phyloP scores from a whole-genome alignment of 2,329 filamentous ascomycete genomes.

The Trichoderma oligosporum region DNA sequence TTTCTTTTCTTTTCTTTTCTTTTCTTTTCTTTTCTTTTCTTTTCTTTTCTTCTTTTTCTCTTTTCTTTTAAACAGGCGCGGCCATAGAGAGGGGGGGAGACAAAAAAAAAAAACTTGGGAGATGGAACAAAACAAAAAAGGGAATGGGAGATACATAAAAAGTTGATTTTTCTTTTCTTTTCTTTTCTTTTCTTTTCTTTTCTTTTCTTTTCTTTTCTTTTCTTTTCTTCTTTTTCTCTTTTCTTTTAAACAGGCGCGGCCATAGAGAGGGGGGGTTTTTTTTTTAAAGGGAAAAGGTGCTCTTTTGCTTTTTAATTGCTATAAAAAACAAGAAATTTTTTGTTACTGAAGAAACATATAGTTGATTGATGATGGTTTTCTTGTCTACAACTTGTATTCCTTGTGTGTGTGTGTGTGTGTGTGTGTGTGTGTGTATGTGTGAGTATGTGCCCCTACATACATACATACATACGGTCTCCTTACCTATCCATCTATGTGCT shows the following conservation, averaged over 20 bases:
- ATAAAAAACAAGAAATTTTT: background rate
- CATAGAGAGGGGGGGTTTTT: slow-evolving; percentile 19
- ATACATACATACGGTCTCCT: no score
- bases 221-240: no score
- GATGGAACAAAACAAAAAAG: slow-evolving; percentile 16
- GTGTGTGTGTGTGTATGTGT: no score
- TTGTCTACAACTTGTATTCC: background rate
- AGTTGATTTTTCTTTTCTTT: slow-evolving; percentile 15
- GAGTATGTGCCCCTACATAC: no score
- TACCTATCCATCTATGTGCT: no score
- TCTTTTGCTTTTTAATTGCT: background rate
- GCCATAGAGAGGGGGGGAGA: slow-evolving; percentile 17
- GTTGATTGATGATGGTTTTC: background rate
- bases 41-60: no score
- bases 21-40: no score
- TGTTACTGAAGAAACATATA: background rate
- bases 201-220: no score
- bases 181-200: no score
- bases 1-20: background rate
- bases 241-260: slow-evolving; percentile 6
- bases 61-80: slow-evolving; percentile 4
- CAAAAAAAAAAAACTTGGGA: background rate
- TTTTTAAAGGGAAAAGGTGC: background rate
- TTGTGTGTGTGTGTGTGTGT: no score
- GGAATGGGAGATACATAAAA: slow-evolving; percentile 21